Conservation (phyloP, 2,329 filamentous ascomycete genomes). For the Thelonectria discophora region DNA sequence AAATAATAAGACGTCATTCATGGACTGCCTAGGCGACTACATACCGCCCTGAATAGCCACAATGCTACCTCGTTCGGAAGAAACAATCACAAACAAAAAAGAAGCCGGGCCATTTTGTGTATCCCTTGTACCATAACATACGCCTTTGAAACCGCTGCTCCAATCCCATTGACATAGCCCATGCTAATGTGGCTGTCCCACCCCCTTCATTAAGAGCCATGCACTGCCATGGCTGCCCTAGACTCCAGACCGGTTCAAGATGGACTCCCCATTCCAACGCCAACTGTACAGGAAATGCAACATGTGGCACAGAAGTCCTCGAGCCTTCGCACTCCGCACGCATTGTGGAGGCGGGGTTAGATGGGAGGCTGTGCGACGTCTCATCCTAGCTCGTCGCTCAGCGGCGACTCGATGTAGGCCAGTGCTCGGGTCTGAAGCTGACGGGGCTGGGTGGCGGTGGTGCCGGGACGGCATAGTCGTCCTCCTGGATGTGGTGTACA, state of each 20-base stretch:
- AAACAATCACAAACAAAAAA: slow-evolving; percentile 18
- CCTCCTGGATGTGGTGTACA: slow-evolving; percentile 61
- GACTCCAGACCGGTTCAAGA: slow-evolving; percentile 35
- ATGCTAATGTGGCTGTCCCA: slow-evolving; percentile 26
- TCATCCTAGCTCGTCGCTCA: slow-evolving; percentile 33
- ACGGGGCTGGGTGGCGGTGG: slow-evolving; percentile 72
- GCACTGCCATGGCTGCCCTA: slow-evolving; percentile 24
- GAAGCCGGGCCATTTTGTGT: slow-evolving; percentile 29
- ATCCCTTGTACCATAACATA: slow-evolving; percentile 26
- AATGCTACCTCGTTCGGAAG: slow-evolving; percentile 20
- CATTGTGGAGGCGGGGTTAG: slow-evolving; percentile 19
- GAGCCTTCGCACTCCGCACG: slow-evolving; percentile 15
- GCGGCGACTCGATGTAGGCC: slow-evolving; percentile 52
- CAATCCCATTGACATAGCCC: slow-evolving; percentile 15
- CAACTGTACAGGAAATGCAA: slow-evolving; percentile 27
- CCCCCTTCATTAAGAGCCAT: slow-evolving; percentile 29
- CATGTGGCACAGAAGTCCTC: slow-evolving; percentile 13
- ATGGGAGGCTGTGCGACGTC: slow-evolving; percentile 23
- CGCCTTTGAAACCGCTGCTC: slow-evolving; percentile 16
- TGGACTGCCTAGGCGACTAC: slow-evolving; percentile 12
- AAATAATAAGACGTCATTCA: slow-evolving; percentile 15
- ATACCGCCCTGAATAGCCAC: slow-evolving; percentile 1
- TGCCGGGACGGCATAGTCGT: slow-evolving; percentile 71
- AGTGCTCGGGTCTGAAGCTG: slow-evolving; percentile 66
- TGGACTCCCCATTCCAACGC: slow-evolving; percentile 28